These are phyloP conservation scores for Wickerhamiella occidentalis DNA, from an alignment of 805 yeast species.

Conservation along the genomic window DNA sequence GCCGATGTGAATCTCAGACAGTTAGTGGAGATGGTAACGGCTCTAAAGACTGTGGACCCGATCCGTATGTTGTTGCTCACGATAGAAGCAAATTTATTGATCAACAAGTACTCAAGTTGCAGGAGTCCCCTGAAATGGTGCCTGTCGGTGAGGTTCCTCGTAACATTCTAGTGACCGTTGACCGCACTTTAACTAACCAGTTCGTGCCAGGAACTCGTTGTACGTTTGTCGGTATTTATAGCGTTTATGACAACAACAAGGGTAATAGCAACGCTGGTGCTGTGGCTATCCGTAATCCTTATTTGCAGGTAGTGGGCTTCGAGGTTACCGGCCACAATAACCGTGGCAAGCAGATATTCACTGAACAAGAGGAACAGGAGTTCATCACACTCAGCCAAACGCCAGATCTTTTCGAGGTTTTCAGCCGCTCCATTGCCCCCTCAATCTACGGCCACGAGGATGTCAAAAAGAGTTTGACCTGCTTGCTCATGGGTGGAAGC, in stretches of 20 bases:
- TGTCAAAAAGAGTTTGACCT: conserved; percentile 85
- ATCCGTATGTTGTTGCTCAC: conserved; percentile 87
- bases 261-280: conserved; percentile 31
- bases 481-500: conserved; percentile 88
- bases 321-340: conserved; percentile 64
- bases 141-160: conserved; percentile 99
- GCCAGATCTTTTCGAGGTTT: conserved; percentile 76
- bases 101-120: conserved; percentile 86
- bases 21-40: conserved; percentile 30
- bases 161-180: conserved; percentile 75
- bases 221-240: conserved; percentile 82
- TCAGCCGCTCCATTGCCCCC: conserved; percentile 86
- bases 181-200: conserved; percentile 76
- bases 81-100: conserved; percentile 90
- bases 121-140: conserved; percentile 96
- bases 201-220: conserved; percentile 94
- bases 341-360: conserved; percentile 49
- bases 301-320: conserved; percentile 74
- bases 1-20: conserved; percentile 47
- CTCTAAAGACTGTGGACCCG: conserved; percentile 62
- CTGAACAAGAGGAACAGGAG: conserved; percentile 91
- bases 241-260: conserved; percentile 55
- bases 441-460: conserved; percentile 90
- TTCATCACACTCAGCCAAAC: conserved; percentile 67
- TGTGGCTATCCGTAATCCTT: conserved; percentile 90